These are phyloP conservation scores for Cladophialophora yegresii DNA, from an alignment of 2,329 filamentous ascomycete species.

Conservation along the genomic window DNA sequence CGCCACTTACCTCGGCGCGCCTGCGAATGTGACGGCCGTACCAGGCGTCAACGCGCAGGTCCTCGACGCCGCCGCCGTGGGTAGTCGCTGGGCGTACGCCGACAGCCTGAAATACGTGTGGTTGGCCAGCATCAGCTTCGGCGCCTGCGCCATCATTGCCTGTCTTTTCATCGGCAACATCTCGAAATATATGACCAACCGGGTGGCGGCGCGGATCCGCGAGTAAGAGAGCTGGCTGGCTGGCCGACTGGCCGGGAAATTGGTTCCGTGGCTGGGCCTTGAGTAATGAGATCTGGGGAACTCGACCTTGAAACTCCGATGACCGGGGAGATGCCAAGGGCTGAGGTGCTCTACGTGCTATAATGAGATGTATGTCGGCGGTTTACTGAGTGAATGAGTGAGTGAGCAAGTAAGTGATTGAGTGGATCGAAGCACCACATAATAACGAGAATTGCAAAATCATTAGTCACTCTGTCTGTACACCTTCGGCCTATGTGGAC, in stretches of 20 bases:
- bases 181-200: slow-evolving; percentile 18
- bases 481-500: too few species aligned
- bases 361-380: not conserved
- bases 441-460: too few species aligned
- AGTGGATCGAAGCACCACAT: not conserved
- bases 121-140: slow-evolving; percentile 18
- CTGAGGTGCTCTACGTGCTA: not conserved
- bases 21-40: slow-evolving; percentile 24
- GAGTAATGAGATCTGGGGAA: not conserved
- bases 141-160: slow-evolving; percentile 15
- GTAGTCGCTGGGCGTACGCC: slow-evolving; percentile 19
- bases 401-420: not conserved
- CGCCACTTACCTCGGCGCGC: slow-evolving; percentile 16
- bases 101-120: slow-evolving; percentile 19
- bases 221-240: not conserved
- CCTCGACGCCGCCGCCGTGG: slow-evolving; percentile 12
- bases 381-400: not conserved
- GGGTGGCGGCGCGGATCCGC: slow-evolving; percentile 19
- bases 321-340: not conserved
- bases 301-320: not conserved
- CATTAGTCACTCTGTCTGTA: too few species aligned
- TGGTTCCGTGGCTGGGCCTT: too few species aligned
- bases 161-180: slow-evolving; percentile 22
- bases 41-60: slow-evolving; percentile 15
- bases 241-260: not conserved